Evolutionary conservation across 129 eudicot species (phyloP).

Genomic region (Deinandra increscens): DNA sequence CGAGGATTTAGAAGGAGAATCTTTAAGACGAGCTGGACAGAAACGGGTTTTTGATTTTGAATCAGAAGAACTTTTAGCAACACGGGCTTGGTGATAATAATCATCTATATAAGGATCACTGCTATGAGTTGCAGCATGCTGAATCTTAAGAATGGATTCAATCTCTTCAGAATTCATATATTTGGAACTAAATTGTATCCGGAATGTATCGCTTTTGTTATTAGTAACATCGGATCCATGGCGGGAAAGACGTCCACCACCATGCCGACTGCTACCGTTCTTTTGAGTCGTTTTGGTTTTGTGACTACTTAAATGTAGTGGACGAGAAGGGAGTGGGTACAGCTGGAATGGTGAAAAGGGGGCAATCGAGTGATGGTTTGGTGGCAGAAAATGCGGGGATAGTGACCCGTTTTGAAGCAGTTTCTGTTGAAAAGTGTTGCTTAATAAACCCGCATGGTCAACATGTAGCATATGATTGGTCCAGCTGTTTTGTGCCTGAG

Average conservation of each 20-base stretch:
- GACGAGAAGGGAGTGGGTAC: conserved; percentile 55
- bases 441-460: conserved; percentile 64
- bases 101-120: conserved; percentile 88
- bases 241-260: conserved; percentile 54
- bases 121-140: conserved; percentile 86
- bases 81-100: conserved; percentile 89
- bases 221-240: conserved; percentile 65
- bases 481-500: conserved; percentile 62
- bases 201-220: conserved; percentile 50
- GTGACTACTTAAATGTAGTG: conserved; percentile 59
- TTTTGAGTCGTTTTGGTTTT: conserved; percentile 51
- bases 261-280: conserved; percentile 42
- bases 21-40: conserved; percentile 71
- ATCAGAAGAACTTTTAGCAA: conserved; percentile 62
- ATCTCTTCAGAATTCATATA: conserved; percentile 93
- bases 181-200: conserved; percentile 70
- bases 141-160: conserved; percentile 80
- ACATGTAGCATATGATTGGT: conserved; percentile 60
- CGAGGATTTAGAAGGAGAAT: conserved; percentile 48
- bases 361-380: conserved; percentile 57
- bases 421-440: conserved; percentile 71
- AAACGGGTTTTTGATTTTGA: conserved; percentile 66
- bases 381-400: conserved; percentile 49
- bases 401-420: conserved; percentile 60
- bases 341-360: conserved; percentile 49